Evolutionary conservation across 2,329 filamentous ascomycete genomes (phyloP).

Genomic region (Aspergillus versicolor): DNA sequence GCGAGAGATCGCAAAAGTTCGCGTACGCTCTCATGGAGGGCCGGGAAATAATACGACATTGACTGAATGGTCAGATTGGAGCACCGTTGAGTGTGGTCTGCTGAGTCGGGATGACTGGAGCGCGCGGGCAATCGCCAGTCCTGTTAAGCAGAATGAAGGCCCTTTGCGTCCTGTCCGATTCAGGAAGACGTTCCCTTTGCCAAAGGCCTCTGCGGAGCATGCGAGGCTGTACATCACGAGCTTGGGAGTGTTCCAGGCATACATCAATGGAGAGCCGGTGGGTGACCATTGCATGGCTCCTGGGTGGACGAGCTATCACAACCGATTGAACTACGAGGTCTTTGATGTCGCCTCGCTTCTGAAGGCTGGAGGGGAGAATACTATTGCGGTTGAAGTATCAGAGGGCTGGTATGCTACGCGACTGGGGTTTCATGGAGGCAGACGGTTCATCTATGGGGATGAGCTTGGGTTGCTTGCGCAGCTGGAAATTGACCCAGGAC

Average conservation of each 20-base stretch:
- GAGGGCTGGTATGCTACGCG: conserved; percentile 52
- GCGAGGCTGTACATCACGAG: conserved; percentile 51
- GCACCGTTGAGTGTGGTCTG: conserved; percentile 36
- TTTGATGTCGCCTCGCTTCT: conserved; percentile 52
- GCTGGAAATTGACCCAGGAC: conserved; percentile 25
- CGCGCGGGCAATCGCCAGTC: conserved; percentile 17
- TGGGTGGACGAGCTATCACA: conserved; percentile 54
- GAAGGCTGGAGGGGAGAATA: conserved; percentile 34
- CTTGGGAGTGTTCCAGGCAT: conserved; percentile 48
- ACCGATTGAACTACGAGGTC: conserved; percentile 54
- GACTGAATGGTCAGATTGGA: conserved; percentile 17
- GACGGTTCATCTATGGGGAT: conserved; percentile 25
- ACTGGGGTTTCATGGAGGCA: conserved; percentile 28
- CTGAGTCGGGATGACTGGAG: conserved; percentile 34
- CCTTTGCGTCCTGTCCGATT: conserved; percentile 35
- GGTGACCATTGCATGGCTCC: conserved; percentile 37
- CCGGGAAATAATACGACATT: neutral
- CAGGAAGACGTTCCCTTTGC: conserved; percentile 30
- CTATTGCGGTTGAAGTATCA: conserved; percentile 44
- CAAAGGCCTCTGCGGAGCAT: conserved; percentile 5
- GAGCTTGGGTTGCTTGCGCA: conserved; percentile 28
- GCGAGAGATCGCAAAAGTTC: conserved; percentile 16
- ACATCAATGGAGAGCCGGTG: conserved; percentile 49
- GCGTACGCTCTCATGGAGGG: conserved; percentile 17
- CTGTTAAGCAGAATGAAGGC: conserved; percentile 17